Percentiles rank a stretch among this genome's conserved stretches.
These are phyloP conservation scores for Blastomyces percursus DNA, from an alignment of 2,329 filamentous ascomycete species.

Conservation along the genomic window DNA sequence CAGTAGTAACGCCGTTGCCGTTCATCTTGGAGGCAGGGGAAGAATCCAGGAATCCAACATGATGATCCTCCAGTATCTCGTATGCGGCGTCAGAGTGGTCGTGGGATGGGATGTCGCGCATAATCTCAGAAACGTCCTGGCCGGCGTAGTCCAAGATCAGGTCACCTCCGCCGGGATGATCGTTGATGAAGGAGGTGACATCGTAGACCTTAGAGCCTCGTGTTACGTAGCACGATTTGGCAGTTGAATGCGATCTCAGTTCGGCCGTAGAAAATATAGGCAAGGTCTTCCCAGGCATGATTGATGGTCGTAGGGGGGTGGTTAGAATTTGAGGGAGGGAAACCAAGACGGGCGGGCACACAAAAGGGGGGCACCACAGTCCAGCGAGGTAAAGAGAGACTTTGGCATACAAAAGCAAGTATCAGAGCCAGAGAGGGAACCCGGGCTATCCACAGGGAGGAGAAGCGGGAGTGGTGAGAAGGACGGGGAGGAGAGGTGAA, in stretches of 20 bases:
- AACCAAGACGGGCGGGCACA: neutral
- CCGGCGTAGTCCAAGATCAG: slow-evolving; percentile 83
- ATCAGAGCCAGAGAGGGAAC: neutral
- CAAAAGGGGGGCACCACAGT: neutral
- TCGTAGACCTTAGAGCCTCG: slow-evolving; percentile 88
- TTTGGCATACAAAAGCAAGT: neutral
- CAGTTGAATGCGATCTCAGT: slow-evolving; percentile 67
- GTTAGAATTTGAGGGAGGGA: neutral
- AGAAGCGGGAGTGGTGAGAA: neutral
- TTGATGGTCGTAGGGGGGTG: neutral
- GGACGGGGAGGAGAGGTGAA: too few relatives aligned
- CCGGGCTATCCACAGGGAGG: neutral
- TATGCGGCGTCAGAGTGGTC: slow-evolving; percentile 86
- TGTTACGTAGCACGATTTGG: slow-evolving; percentile 84
- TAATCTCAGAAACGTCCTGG: slow-evolving; percentile 70
- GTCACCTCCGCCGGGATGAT: slow-evolving; percentile 83
- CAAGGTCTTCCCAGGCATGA: slow-evolving; percentile 69
- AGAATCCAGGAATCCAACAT: slow-evolving; percentile 67
- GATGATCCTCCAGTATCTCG: slow-evolving; percentile 78
- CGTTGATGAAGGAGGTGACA: slow-evolving; percentile 78
- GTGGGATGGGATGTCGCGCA: slow-evolving; percentile 76
- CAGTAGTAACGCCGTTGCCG: slow-evolving; percentile 21
- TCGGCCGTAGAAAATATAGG: slow-evolving; percentile 74
- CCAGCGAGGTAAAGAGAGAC: neutral
- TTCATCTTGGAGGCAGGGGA: slow-evolving; percentile 45